A percentile compares a stretch with the other conserved stretches of the same genome.
Conservation (phyloP, 2,329 filamentous ascomycete genomes). For the Coniochaeta prunicola region DNA sequence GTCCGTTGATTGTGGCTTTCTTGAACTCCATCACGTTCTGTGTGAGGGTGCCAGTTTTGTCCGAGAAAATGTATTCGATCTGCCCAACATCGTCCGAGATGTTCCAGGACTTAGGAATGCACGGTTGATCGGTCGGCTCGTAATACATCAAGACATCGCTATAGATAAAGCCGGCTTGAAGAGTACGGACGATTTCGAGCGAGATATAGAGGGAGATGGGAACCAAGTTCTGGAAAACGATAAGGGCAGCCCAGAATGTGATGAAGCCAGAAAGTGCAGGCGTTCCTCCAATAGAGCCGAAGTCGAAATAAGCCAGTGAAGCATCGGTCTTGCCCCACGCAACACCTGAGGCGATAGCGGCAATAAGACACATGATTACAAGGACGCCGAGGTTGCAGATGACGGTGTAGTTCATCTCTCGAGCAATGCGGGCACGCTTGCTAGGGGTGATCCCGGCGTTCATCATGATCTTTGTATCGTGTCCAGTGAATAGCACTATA, state of each 20-base stretch:
- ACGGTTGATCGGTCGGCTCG: constrained; percentile 86
- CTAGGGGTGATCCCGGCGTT: constrained; percentile 93
- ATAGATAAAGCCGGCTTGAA: constrained; percentile 96
- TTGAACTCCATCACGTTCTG: constrained; percentile 99
- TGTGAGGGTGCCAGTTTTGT: constrained; percentile 85
- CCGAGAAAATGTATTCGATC: constrained; percentile 98
- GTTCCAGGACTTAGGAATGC: constrained; percentile 97
- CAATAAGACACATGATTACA: constrained; percentile 79
- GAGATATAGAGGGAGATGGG: constrained; percentile 98
- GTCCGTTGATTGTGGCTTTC: constrained; percentile 93
- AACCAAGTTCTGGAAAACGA: constrained; percentile 97
- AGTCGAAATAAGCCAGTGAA: constrained; percentile 78
- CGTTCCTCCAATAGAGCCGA: constrained; percentile 68
- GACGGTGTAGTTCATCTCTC: constrained; percentile 95
- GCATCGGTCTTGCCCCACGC: constrained; percentile 70
- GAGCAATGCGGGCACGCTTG: constrained; percentile 85
- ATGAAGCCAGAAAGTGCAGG: constrained; percentile 82
- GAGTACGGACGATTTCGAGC: constrained; percentile 86
- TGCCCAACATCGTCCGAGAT: constrained; percentile 97
- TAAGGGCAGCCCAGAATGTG: constrained; percentile 91
- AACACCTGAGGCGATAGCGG: constrained; percentile 77
- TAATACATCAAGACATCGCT: constrained; percentile 97
- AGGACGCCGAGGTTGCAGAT: constrained; percentile 93
- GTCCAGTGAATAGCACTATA: constrained; percentile 87
- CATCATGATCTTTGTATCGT: constrained; percentile 99